These are phyloP conservation scores for Hypomyces rosellus DNA, from an alignment of 2,329 filamentous ascomycete species.

Conservation along the genomic window DNA sequence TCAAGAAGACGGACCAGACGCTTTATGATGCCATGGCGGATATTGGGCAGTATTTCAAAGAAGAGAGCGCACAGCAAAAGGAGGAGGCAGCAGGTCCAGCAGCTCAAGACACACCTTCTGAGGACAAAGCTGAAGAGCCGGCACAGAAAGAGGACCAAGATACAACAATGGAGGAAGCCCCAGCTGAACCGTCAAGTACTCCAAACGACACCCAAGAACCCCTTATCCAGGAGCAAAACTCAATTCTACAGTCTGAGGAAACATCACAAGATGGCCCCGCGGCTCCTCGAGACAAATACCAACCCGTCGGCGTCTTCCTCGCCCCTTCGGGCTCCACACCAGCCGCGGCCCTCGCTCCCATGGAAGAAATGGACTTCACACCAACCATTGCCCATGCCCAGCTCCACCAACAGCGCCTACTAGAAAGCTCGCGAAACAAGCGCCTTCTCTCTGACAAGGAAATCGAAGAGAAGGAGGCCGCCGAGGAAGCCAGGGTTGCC, in stretches of 20 bases:
- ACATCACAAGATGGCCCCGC: constrained; percentile 7
- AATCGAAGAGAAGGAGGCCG: constrained; percentile 61
- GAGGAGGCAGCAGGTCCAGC: constrained; percentile 11
- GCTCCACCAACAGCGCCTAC: constrained; percentile 63
- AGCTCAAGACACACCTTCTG: constrained; percentile 1
- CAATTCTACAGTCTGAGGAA: constrained; percentile 16
- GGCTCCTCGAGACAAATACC: constrained; percentile 28
- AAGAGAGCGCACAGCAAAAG: constrained; percentile 29
- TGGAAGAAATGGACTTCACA: constrained; percentile 69
- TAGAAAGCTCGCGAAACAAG: constrained; percentile 59
- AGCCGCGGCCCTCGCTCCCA: constrained; percentile 60
- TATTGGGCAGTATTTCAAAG: constrained; percentile 69
- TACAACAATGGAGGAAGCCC: constrained; percentile 18
- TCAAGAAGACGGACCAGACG: constrained; percentile 68
- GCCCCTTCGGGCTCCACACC: constrained; percentile 71
- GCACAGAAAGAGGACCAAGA: constrained; percentile 13
- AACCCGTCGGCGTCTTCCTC: constrained; percentile 65
- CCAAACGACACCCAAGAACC: not conserved
- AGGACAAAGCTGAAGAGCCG: constrained; percentile 7
- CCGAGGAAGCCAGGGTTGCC: constrained; percentile 58
- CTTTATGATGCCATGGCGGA: constrained; percentile 79
- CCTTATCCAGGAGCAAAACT: constrained; percentile 3
- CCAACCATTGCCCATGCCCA: constrained; percentile 71
- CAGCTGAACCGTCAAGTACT: constrained; percentile 7
- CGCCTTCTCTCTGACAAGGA: constrained; percentile 80